Base-by-base conservation (phyloP, 1,139 yeast species). In the Yamadazyma oceani region DNA sequence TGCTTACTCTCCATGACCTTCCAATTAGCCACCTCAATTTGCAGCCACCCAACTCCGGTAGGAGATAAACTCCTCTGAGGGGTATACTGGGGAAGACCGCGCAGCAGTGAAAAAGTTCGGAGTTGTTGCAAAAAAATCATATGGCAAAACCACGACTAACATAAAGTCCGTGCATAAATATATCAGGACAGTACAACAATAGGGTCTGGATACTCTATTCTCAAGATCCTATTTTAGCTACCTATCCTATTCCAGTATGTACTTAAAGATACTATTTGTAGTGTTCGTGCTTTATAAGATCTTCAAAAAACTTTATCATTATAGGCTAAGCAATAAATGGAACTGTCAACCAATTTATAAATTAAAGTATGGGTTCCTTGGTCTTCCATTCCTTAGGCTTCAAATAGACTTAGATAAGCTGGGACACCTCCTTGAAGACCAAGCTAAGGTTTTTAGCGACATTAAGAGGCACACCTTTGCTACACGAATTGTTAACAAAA, bases 381-480 rank as follows among this genome's bases (percentile, higher is more conserved):
- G 48, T 5, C 12, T 34, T 10, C 16, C n/a, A 8, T 45, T 33
- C 25, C 22, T 46, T 10, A 16, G 24, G 14, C 35, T 31, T n/a
- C 34, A 41, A 14, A 25, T 22, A n/a, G 25, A 26, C 15, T 32
- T 26, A 3, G 34, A 38, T 12, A 28, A 32, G 7, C 41, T 26
- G 39, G 53, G 49, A 10, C 31, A 9, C 29, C 27, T 39, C 7
- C 39, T 46, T 15, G 50, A 49, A 27, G 26, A n/a, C 5, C 42
- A 34, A n/a, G 26, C 36, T 12, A 34, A 35, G 7, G 30, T 22
- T 8, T 37, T 42, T 16, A 26, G 36, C 21, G 14, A 19, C 1
- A 2, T 21, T 5, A 37, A 19, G 8, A 19, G 8, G 8, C 37
- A 38, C 14, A 47, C 53, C 3, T 22, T 46, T 12, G 14, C 12